Conservation (phyloP, 1,284 basidiomycete species). For the Rhodotorula sp. region DNA sequence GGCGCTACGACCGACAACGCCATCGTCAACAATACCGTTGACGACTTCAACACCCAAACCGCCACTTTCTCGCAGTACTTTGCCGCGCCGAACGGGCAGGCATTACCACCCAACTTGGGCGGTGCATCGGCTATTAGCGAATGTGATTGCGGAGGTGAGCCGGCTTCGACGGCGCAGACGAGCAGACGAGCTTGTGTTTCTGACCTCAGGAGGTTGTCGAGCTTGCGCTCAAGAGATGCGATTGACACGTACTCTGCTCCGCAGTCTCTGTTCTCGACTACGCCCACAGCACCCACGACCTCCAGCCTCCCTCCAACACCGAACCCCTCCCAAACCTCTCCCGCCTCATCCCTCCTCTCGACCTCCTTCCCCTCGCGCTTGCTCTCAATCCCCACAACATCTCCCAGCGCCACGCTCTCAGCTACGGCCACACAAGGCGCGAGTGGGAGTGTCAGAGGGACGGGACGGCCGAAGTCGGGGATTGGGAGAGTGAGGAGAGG, state of each 20-base stretch:
- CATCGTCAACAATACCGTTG: neutral
- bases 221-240: too few species aligned
- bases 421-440: neutral
- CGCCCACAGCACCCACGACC: neutral
- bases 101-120: slow-evolving; percentile 25
- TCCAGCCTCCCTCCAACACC: neutral
- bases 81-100: neutral
- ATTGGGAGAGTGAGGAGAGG: neutral
- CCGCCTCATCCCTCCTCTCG: neutral
- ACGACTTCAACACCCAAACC: slow-evolving; percentile 18
- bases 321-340: neutral
- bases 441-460: neutral
- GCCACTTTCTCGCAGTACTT: slow-evolving; percentile 12
- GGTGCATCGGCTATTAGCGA: slow-evolving; percentile 17
- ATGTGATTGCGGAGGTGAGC: neutral
- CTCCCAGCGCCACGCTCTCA: neutral
- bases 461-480: neutral
- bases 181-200: neutral
- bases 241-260: too few species aligned
- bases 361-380: slow-evolving; percentile 62
- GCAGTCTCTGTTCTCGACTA: neutral
- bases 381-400: neutral
- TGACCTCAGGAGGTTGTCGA: too few species aligned
- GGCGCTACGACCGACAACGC: slow-evolving; percentile 19
- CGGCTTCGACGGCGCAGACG: neutral